These are phyloP conservation scores for Lepiota subincarnata DNA, from an alignment of 768 basidiomycete genomes.

Conservation along the genomic window DNA sequence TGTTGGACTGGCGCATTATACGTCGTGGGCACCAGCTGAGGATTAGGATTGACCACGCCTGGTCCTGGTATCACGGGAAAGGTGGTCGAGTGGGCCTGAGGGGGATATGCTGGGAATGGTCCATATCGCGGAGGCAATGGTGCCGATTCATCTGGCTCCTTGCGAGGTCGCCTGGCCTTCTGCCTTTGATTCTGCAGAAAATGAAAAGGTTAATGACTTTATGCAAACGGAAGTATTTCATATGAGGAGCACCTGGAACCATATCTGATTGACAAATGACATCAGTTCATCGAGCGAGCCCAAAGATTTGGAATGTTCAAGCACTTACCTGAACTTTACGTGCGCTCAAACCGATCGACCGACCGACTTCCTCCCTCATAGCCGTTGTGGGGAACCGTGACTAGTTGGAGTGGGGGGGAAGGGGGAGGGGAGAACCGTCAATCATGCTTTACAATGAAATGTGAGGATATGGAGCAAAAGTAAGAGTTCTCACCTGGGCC, in stretches of 20 bases:
- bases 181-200: slow-evolving; percentile 74
- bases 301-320: background rate
- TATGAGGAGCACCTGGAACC: slow-evolving; percentile 67
- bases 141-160: slow-evolving; percentile 49
- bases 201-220: slow-evolving; percentile 18
- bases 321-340: slow-evolving; percentile 81
- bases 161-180: slow-evolving; percentile 75
- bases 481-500: slow-evolving; percentile 56
- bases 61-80: slow-evolving; percentile 10
- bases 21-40: slow-evolving; percentile 4
- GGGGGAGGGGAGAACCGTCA: background rate
- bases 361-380: slow-evolving; percentile 84
- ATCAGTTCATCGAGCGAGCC: slow-evolving; percentile 12
- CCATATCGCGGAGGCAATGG: slow-evolving; percentile 59
- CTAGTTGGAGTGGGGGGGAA: slow-evolving; percentile 30
- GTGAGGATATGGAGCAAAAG: background rate
- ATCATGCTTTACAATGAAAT: background rate
- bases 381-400: slow-evolving; percentile 88
- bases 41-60: slow-evolving; percentile 1
- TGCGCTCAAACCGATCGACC: slow-evolving; percentile 83
- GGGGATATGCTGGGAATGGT: slow-evolving; percentile 40
- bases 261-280: slow-evolving; percentile 51
- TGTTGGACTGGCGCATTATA: slow-evolving; percentile 12
- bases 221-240: slow-evolving; percentile 16
- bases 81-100: slow-evolving; percentile 2